Evolutionary conservation across 2,329 filamentous ascomycete genomes (phyloP).

Genomic region (Pyrenophora tritici-repentis): DNA sequence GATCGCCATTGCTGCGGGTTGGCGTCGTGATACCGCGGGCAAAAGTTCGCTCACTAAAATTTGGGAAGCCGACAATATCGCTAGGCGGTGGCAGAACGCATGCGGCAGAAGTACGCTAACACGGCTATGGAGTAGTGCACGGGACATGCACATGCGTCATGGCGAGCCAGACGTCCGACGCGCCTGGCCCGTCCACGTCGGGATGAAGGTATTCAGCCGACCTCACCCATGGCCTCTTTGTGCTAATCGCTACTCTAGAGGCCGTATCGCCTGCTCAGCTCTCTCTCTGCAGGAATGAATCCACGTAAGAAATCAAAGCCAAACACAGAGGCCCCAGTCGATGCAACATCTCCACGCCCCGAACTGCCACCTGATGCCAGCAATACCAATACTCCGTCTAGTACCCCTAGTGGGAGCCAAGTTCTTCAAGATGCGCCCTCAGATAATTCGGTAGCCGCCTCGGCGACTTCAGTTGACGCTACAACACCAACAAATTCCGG

Average conservation of each 20-base stretch:
- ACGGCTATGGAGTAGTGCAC: conserved; percentile 3
- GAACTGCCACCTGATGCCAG: conserved; percentile 18
- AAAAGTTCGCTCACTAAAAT: conserved; percentile 30
- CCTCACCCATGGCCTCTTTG: conserved; percentile 13
- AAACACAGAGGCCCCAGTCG: conserved; percentile 38
- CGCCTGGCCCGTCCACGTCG: conserved; percentile 16
- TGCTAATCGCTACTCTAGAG: conserved; percentile 22
- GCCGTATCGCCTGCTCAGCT: conserved; percentile 21
- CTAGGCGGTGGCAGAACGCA: conserved; percentile 27
- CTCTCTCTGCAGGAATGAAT: conserved; percentile 38
- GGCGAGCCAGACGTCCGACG: conserved; percentile 11
- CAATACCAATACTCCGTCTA: conserved; percentile 8
- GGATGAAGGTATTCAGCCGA: conserved; percentile 24
- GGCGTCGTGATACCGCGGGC: conserved; percentile 23
- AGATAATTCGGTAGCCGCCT: conserved; percentile 19
- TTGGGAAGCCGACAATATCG: conserved; percentile 17
- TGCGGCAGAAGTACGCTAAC: conserved; percentile 12
- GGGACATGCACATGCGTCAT: conserved; percentile 29
- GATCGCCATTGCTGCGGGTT: conserved; percentile 73
- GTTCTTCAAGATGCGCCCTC: conserved; percentile 20
- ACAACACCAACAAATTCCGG: conserved; percentile 22
- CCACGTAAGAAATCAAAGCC: conserved; percentile 51
- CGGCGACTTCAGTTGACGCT: conserved; percentile 16
- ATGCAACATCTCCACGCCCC: conserved; percentile 13
- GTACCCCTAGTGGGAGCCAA: conserved; percentile 22